These are phyloP conservation scores for Solanum sejunctum DNA, from an alignment of 257 asterid species.

Conservation along the genomic window DNA sequence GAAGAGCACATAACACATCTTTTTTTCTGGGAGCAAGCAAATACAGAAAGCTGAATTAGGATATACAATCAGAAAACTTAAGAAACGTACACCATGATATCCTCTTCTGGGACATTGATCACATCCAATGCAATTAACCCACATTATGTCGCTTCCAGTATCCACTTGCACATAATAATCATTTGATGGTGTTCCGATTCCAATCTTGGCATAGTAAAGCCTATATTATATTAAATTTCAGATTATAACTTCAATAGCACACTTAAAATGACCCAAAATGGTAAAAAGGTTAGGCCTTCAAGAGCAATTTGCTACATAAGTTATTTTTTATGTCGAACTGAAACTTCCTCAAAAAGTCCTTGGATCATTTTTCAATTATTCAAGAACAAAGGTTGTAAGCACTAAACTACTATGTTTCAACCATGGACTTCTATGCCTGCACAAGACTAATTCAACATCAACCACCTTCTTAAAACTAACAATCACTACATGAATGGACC, in stretches of 20 bases:
- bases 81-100: slow-evolving; percentile 76
- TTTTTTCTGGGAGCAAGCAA: not conserved
- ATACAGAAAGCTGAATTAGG: not conserved
- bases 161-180: slow-evolving; percentile 97
- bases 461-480: not conserved
- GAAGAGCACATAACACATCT: not conserved
- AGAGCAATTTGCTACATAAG: not conserved
- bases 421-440: not conserved
- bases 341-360: not conserved
- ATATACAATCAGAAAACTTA: not conserved
- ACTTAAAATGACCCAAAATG: not conserved
- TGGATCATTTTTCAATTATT: not conserved
- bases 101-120: slow-evolving; percentile 79
- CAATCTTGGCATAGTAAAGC: slow-evolving; percentile 93
- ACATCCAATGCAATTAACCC: slow-evolving; percentile 96
- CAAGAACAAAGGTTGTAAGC: not conserved
- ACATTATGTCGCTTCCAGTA: slow-evolving; percentile 93
- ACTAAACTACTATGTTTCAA: not conserved
- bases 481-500: not conserved
- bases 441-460: not conserved
- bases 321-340: not conserved
- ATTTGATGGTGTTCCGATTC: slow-evolving; percentile 90
- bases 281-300: not conserved
- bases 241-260: not conserved
- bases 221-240: slow-evolving; percentile 25